Evolutionary conservation across 495 filamentous ascomycete species (phyloP), one percentile per base, ranked within the genome.

Genomic region (Echria macrotheca): DNA sequence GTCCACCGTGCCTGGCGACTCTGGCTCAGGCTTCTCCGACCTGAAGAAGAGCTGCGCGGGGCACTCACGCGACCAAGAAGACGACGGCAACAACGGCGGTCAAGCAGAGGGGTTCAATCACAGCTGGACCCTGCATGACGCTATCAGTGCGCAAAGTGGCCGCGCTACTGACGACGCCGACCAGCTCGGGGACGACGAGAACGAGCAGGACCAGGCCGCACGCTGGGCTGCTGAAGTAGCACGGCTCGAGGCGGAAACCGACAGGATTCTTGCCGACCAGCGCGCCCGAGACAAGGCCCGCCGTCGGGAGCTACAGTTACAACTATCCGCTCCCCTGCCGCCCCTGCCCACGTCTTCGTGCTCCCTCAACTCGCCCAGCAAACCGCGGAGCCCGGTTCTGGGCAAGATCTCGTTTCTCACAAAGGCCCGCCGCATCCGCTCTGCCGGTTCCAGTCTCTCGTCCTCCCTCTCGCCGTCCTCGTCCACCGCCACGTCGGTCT

Each of bases 271-370:
- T 28, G 70, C 73, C 36, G 74, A 74, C 29, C 62, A 65, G 38
- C 64, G 68, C 46, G 70, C 67, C 23, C 75, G 75, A 44, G 68
- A 74, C 37, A 58, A 70, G 38, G 61, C 63, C 32, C 64, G 70
- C 22, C 19, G 31, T 14, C 46, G 40, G 35, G 33, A 35, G 24
- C 23, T 32, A 24, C 15, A 73, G 44, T 53, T 65, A 39, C 57
- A 72, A 47, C 58, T 72, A 37, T 40, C 54, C 51, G 64, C 28
- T 29, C 35, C 7, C 46, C 35, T 40, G 8, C 35, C 51, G 25
- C 41, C 35, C 37, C 38, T 60, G 19, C 57, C 53, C 41, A 49
- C 53, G 21, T 54, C 48, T 17, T 44, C 50, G 17, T 39, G 46
- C 26, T 47, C 55, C 14, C 40, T 35, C 45, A 14, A 36, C 23